Evolutionary conservation across 257 asterid species (phyloP), one percentile per base, ranked within the genome.

Genomic region (Forsythia viridissima): DNA sequence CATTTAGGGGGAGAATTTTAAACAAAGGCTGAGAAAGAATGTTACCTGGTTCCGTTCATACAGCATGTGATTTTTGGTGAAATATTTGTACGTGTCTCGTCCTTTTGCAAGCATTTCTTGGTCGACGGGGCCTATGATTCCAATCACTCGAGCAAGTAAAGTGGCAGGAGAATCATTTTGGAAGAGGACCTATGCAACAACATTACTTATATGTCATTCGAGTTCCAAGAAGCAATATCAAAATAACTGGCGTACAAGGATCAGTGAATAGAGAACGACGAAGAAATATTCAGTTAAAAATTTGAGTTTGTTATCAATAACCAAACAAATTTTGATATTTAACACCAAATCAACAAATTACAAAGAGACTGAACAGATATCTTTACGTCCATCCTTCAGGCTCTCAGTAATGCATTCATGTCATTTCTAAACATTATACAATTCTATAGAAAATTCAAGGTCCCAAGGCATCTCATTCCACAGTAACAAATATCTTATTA

Each of bases 131-230:
- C 96, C 92, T 69, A 92, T 85, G 74, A 95, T 92, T 82, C 98
- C 98, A 57, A 93, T 89, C 74, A 95, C 98, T 34, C 99, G 92
- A 82, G 98, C 99, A 78, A 95, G 98, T 86, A 95, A 86, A 71
- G 99, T 92, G 76, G 98, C 99, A 34, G 97, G 97, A 77, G 99
- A 95, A 85, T 95, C 99, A 78, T 95, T 95, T 89, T 93, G 99
- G 85, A 95, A 95, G 76, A 95, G 96, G 69, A 95, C 99, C 99
- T 95, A 86, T 79, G 81, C 66, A 76, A 80, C 52, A 75, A 70
- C 24, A 74, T 8, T 6, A 36, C 16, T 43, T 63, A 9, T 15
- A 71, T 6, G 52, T 43, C 21, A 80, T 80, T 42, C 70, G 76
- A 61, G 74, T 80, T 80, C 39, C 80, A 71, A 73, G 70, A 66